A percentile compares a stretch with the other conserved stretches of the same genome.
Evolutionary conservation across 164 flowering plant species (phyloP).

Genomic region (Aristolochia californica): DNA sequence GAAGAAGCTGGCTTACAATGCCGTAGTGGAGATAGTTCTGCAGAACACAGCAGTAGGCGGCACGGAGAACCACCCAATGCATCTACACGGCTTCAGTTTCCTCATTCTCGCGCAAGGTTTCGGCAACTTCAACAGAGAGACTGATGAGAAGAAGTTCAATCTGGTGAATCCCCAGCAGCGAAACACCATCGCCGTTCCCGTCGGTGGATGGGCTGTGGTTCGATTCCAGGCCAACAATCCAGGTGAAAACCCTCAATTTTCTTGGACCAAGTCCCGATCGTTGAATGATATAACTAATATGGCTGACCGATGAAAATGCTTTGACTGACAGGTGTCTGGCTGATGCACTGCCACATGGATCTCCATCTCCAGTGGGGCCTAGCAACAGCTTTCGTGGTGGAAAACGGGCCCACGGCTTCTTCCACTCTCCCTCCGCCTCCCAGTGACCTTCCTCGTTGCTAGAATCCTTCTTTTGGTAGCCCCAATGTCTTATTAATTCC

Average conservation of each 20-base stretch:
- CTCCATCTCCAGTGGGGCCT: conserved; percentile 63
- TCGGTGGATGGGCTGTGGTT: conserved; percentile 79
- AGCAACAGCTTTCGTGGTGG: conserved; percentile 43
- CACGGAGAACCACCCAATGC: conserved; percentile 62
- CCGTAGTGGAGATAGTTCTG: conserved; percentile 55
- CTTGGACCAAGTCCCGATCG: too few relatives aligned
- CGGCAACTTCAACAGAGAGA: conserved; percentile 40
- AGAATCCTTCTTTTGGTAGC: too few relatives aligned
- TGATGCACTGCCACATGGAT: conserved; percentile 75
- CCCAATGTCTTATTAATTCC: too few relatives aligned
- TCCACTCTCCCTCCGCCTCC: conserved; percentile 68
- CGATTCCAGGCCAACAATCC: conserved; percentile 68
- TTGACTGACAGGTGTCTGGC: conserved; percentile 47
- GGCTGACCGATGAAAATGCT: background rate
- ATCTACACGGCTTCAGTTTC: conserved; percentile 61
- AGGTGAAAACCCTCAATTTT: too few relatives aligned
- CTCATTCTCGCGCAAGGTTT: conserved; percentile 67
- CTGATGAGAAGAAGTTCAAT: conserved; percentile 36
- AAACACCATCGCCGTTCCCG: conserved; percentile 70
- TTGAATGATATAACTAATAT: too few relatives aligned
- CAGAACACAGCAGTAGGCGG: conserved; percentile 56
- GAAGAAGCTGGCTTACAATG: conserved; percentile 40
- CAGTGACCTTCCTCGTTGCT: conserved; percentile 20
- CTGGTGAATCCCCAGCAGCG: conserved; percentile 49
- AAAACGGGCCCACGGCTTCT: conserved; percentile 49